Base-by-base conservation (phyloP, 768 basidiomycete genomes). In the Sutorius australiensis region DNA sequence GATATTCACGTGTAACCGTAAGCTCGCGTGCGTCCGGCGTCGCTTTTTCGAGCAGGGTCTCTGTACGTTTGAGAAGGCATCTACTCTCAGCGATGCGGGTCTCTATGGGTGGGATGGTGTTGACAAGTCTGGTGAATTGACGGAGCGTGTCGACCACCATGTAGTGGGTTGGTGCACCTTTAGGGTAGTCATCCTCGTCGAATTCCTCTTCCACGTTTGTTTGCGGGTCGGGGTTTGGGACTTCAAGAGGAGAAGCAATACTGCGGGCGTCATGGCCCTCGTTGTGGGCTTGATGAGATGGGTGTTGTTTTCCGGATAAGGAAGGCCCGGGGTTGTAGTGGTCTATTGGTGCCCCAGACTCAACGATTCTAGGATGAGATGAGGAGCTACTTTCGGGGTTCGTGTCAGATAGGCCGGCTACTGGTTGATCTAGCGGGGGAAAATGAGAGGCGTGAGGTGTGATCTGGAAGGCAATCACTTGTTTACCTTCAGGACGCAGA, bases 131-230 rank as follows among this genome's bases (percentile, higher is more conserved):
- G 16, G 67, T 69, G 48, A 60, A 58, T 50, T 56, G 54, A 13
- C 67, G 64, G n/a, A 69, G 67, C 43, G 56, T 34, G 14, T 71
- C 68, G 42, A 67, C 46, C 30, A 67, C 56, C 60, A 58, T 61
- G 43, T 64, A 42, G 42, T 54, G 65, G 40, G 19, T 58, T 5
- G 65, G 69, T 2, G 50, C 64, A 12, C 56, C 57, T 32, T 57
- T 46, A 30, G 27, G 44, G 27, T 57, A 56, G 17, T 42, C 39
- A 9, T 43, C 4, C 0, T 51, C 27, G 38, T 50, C 36, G 39
- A 10, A 9, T 1, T 51, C 46, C 0, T 43, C 48, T 12, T 50
- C 55, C 32, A 50, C 53, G 9, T 62, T 42, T 34, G 6, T 42
- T 34, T 14, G 43, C 55, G 34, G 30, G 21, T 17, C 58, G n/a